Percentiles rank a stretch among this genome's conserved stretches.
Evolutionary conservation across 2,329 filamentous ascomycete genomes (phyloP).

Genomic region (Nigrospora oryzae): DNA sequence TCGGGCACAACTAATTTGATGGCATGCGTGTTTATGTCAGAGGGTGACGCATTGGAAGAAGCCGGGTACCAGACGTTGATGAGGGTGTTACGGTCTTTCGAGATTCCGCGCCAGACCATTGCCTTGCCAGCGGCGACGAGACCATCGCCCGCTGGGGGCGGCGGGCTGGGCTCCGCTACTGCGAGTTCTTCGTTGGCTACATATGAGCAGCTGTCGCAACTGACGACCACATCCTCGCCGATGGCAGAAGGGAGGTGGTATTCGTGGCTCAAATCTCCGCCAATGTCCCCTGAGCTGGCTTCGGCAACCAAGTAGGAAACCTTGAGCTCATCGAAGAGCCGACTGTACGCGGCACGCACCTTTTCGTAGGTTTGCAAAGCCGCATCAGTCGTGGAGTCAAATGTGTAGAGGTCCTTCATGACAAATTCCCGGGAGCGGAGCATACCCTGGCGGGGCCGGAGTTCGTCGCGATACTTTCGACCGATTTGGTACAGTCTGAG

Average conservation of each 20-base stretch:
- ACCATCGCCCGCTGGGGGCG: not conserved
- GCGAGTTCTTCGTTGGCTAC: conserved; percentile 86
- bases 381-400: conserved; percentile 60
- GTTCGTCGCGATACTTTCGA: conserved; percentile 91
- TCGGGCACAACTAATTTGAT: conserved; percentile 59
- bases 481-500: conserved; percentile 86
- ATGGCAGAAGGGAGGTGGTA: conserved; percentile 76
- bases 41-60: conserved; percentile 13
- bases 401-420: conserved; percentile 99
- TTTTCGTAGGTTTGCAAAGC: conserved; percentile 74
- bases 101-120: conserved; percentile 54
- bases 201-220: conserved; percentile 65
- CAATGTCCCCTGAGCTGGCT: conserved; percentile 94
- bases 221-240: conserved; percentile 80
- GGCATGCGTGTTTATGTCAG: conserved; percentile 41
- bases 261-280: conserved; percentile 86
- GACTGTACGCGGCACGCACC: conserved; percentile 65
- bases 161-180: conserved; percentile 14
- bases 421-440: conserved; percentile 83
- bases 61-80: conserved; percentile 61
- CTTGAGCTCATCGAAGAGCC: conserved; percentile 74
- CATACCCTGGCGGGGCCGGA: conserved; percentile 78
- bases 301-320: conserved; percentile 78
- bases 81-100: conserved; percentile 57
- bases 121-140: conserved; percentile 1